Evolutionary conservation across 139 green algal species (phyloP).

Genomic region (Ettlia oleoabundans): DNA sequence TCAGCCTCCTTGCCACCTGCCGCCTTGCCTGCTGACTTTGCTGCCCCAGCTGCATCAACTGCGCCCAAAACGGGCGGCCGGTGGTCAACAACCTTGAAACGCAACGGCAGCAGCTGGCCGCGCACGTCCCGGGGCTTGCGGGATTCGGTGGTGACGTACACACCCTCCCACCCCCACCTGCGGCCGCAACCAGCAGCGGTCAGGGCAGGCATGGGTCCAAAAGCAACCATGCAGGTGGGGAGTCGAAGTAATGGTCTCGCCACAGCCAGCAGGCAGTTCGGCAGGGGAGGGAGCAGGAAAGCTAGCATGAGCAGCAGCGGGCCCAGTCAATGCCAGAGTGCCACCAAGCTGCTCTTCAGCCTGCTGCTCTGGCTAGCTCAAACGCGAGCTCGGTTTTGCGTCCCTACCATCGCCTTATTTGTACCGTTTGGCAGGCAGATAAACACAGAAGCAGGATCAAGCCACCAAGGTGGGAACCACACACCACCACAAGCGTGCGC

Average conservation of each 20-base stretch:
- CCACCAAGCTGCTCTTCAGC: too few species aligned
- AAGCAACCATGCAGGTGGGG: background rate
- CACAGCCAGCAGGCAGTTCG: too few species aligned
- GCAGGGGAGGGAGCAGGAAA: too few species aligned
- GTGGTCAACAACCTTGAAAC: conserved; percentile 66
- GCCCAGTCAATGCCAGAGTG: too few species aligned
- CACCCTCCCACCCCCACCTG: conserved; percentile 69
- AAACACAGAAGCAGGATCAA: background rate
- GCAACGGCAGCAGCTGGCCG: conserved; percentile 74
- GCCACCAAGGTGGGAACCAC: background rate
- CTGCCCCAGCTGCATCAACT: background rate
- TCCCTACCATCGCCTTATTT: too few species aligned
- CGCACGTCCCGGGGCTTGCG: conserved; percentile 77
- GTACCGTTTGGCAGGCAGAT: too few species aligned
- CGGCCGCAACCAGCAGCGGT: background rate
- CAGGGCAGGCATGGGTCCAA: background rate
- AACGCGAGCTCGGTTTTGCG: too few species aligned
- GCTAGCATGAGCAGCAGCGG: too few species aligned
- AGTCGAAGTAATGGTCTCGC: background rate
- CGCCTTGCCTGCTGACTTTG: conserved; percentile 10
- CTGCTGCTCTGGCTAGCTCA: too few species aligned
- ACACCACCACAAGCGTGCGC: background rate
- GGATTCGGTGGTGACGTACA: conserved; percentile 64
- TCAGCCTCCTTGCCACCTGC: conserved; percentile 31
- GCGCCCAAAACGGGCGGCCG: conserved; percentile 4